These are phyloP conservation scores for Persicaria maculosa DNA, from an alignment of 148 eudicot species.

Conservation along the genomic window DNA sequence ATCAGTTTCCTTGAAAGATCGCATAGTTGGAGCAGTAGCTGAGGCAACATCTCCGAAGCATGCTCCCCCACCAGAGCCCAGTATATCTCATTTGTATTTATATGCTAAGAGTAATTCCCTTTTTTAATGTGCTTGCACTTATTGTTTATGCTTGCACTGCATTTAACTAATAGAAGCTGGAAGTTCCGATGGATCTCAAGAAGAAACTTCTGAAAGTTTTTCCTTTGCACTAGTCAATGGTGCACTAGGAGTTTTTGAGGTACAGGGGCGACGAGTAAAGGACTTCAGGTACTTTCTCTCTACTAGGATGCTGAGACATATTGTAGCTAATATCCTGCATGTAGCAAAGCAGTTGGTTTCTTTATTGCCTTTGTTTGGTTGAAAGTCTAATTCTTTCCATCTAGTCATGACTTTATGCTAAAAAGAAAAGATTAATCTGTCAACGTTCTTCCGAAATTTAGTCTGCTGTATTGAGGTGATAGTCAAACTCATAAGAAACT, in stretches of 20 bases:
- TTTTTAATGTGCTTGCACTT: conserved; percentile 5
- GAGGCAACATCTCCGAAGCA: conserved; percentile 44
- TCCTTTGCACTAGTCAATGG: conserved; percentile 96
- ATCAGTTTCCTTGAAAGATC: conserved; percentile 52
- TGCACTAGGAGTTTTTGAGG: conserved; percentile 99
- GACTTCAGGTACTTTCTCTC: conserved; percentile 65
- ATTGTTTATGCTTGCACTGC: conserved; percentile 7
- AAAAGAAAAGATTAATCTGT: not conserved
- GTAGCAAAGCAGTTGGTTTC: not conserved
- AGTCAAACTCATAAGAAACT: not conserved
- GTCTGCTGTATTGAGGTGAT: not conserved
- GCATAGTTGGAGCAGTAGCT: conserved; percentile 31
- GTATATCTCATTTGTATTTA: conserved; percentile 26
- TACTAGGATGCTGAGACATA: not conserved
- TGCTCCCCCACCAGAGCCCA: conserved; percentile 52
- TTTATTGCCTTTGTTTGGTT: not conserved
- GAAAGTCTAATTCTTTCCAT: not conserved
- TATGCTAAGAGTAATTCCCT: conserved; percentile 1
- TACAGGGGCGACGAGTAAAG: conserved; percentile 89
- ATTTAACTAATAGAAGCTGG: conserved; percentile 42
- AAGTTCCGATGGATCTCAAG: conserved; percentile 74
- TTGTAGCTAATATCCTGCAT: not conserved
- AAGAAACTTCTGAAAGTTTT: conserved; percentile 86
- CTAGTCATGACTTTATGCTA: not conserved
- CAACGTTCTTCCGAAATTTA: not conserved